Conservation (phyloP, 371 early-diverging fungal genomes). For the Mucor racemosus region DNA sequence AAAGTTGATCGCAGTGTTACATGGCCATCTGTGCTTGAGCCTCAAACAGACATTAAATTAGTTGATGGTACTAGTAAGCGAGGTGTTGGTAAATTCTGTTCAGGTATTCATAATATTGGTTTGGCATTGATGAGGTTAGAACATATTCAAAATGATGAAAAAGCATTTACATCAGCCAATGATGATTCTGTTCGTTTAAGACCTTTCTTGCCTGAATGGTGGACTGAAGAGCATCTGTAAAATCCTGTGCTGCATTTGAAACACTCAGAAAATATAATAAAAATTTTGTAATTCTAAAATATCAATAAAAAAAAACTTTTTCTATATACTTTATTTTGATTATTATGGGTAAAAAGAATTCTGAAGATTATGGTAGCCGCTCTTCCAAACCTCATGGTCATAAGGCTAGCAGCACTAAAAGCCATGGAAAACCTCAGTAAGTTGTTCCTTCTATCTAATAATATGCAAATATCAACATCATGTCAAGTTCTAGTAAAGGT, state of each 20-base stretch:
- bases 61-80: slow-evolving; percentile 44
- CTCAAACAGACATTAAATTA: slow-evolving; percentile 55
- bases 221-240: slow-evolving; percentile 38
- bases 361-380: slow-evolving; percentile 26
- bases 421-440: slow-evolving; percentile 23
- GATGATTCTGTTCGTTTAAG: slow-evolving; percentile 42
- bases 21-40: slow-evolving; percentile 37
- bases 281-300: slow-evolving; percentile 4
- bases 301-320: background rate
- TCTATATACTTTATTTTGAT: slow-evolving; percentile 5
- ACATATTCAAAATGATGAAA: slow-evolving; percentile 44
- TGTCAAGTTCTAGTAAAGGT: slow-evolving; percentile 22
- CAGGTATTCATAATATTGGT: slow-evolving; percentile 78
- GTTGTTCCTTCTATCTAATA: background rate
- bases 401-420: slow-evolving; percentile 16
- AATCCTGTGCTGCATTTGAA: background rate
- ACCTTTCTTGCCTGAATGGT: slow-evolving; percentile 65
- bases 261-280: background rate
- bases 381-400: slow-evolving; percentile 16
- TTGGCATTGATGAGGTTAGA: slow-evolving; percentile 89
- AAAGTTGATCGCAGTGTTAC: slow-evolving; percentile 33
- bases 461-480: background rate
- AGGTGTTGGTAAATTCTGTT: slow-evolving; percentile 69
- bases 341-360: slow-evolving; percentile 36
- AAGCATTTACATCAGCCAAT: slow-evolving; percentile 39